Evolutionary conservation across 768 basidiomycete genomes (phyloP).

Genomic region (Trichaptum fuscoviolaceum): DNA sequence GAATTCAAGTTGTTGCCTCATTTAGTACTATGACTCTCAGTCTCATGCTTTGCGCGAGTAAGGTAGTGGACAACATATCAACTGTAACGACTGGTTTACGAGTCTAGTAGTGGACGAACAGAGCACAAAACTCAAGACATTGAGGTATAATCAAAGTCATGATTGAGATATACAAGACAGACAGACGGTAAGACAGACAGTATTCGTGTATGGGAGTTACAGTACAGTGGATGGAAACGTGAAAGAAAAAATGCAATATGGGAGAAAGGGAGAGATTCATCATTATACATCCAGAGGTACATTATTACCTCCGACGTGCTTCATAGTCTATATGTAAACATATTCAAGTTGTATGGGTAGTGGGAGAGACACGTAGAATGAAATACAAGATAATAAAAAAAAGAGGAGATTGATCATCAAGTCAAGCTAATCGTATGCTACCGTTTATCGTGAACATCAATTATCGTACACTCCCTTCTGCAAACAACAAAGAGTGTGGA

Average conservation of each 20-base stretch:
- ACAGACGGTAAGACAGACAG: background rate
- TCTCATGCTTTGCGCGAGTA: too few relatives aligned
- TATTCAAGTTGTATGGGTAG: background rate
- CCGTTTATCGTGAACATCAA: background rate
- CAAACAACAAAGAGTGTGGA: background rate
- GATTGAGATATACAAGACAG: background rate
- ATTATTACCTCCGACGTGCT: background rate
- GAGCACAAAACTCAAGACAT: background rate
- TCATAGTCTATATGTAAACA: conserved; percentile 1
- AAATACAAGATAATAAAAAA: background rate
- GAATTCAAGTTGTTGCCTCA: too few relatives aligned
- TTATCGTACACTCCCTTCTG: background rate
- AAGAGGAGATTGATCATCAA: background rate
- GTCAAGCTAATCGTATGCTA: background rate
- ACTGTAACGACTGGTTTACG: too few relatives aligned
- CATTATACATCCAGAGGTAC: background rate
- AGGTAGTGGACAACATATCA: too few relatives aligned
- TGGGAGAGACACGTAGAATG: too few relatives aligned
- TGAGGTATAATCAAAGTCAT: background rate
- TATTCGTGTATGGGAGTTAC: background rate
- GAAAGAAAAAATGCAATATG: background rate
- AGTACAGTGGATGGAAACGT: background rate
- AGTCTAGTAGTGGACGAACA: too few relatives aligned
- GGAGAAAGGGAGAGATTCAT: background rate
- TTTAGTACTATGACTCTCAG: too few relatives aligned